phyloP scores from a whole-genome alignment of 1,284 basidiomycete genomes.

The Megacollybia platyphylla region DNA sequence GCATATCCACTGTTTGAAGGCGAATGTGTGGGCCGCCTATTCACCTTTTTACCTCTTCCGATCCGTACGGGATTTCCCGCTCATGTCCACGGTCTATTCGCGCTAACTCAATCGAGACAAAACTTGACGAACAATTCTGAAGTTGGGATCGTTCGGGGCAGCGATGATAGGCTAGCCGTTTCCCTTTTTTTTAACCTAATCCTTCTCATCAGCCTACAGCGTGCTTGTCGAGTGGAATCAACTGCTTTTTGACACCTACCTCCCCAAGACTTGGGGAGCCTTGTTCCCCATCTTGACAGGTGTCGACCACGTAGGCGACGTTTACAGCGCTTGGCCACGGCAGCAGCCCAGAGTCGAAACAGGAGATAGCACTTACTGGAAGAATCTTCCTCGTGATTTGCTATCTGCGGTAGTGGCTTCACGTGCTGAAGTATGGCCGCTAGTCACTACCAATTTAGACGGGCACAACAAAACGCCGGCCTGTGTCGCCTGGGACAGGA shows the following conservation, averaged over 20 bases:
- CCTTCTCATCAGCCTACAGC: slow-evolving; percentile 10
- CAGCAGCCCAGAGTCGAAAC: slow-evolving; percentile 14
- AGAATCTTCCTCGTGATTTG: slow-evolving; percentile 14
- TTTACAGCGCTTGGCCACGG: slow-evolving; percentile 25
- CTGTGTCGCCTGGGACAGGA: slow-evolving; percentile 7
- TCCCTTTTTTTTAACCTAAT: not conserved
- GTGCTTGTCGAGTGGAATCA: slow-evolving; percentile 27
- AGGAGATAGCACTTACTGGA: slow-evolving; percentile 25
- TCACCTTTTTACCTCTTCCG: slow-evolving; percentile 35
- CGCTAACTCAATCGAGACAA: slow-evolving; percentile 31
- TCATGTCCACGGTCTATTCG: slow-evolving; percentile 33
- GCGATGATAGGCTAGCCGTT: slow-evolving; percentile 26
- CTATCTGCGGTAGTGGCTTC: slow-evolving; percentile 11
- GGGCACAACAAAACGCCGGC: not conserved
- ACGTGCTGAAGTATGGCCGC: slow-evolving; percentile 18
- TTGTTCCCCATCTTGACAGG: slow-evolving; percentile 12
- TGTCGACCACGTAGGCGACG: slow-evolving; percentile 10
- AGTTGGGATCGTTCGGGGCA: slow-evolving; percentile 20
- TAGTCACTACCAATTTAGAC: slow-evolving; percentile 4
- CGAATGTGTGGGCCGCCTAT: slow-evolving; percentile 21
- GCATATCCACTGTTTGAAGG: slow-evolving; percentile 16
- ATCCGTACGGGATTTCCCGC: slow-evolving; percentile 29
- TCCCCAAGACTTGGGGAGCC: slow-evolving; percentile 20
- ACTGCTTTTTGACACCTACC: slow-evolving; percentile 21
- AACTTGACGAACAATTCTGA: slow-evolving; percentile 29